Conservation (phyloP, 139 green algal species). For the Bryopsis sp. region DNA sequence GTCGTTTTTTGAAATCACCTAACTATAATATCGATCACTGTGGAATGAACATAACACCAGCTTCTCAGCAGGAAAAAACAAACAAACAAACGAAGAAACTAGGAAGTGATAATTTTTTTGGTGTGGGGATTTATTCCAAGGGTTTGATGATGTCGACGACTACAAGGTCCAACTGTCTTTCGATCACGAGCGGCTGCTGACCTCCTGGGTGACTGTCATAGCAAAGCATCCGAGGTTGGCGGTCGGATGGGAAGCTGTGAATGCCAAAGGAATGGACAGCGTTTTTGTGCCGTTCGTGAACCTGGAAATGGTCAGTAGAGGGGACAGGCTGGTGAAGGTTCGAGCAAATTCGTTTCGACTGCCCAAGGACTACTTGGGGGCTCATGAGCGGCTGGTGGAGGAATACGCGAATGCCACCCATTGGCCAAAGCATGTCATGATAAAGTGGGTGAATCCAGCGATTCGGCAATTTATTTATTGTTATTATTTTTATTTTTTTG, state of each 20-base stretch:
- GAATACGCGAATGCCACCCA: background rate
- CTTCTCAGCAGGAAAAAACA: no score
- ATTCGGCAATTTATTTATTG: no score
- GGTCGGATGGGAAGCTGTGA: background rate
- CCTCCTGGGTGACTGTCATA: background rate
- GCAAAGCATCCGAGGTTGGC: background rate
- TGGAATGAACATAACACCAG: no score
- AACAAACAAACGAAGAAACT: no score
- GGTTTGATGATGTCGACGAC: conserved; percentile 20
- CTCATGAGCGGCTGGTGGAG: background rate
- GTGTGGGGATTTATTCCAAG: no score
- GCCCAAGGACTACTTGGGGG: background rate
- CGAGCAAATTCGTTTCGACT: background rate
- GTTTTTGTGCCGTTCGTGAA: background rate
- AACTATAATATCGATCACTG: no score
- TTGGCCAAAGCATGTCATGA: conserved; percentile 2
- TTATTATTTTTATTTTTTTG: no score
- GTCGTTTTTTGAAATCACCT: no score
- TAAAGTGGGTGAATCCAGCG: no score
- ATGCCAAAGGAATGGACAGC: background rate
- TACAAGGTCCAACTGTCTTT: conserved; percentile 46
- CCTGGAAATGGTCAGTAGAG: background rate
- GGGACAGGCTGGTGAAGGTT: background rate
- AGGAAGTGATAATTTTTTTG: no score
- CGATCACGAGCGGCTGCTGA: conserved; percentile 18